Evolutionary conservation across 2,329 filamentous ascomycete species (phyloP).

Genomic region (Penicillium sp.): DNA sequence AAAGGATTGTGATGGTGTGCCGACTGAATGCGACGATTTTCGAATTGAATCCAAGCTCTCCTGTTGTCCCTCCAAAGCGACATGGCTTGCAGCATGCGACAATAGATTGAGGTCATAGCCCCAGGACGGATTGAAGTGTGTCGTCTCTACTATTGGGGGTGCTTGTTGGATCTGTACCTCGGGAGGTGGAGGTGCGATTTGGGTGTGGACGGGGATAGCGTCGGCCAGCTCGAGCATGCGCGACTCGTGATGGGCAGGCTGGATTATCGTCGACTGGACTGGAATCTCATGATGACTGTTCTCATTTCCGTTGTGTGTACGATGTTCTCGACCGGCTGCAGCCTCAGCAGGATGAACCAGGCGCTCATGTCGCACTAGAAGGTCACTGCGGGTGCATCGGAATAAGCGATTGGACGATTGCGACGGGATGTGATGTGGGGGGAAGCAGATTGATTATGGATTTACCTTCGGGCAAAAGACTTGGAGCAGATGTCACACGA

Average conservation of each 20-base stretch:
- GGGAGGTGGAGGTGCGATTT: slow-evolving; percentile 33
- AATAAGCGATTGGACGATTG: slow-evolving; percentile 24
- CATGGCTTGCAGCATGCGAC: slow-evolving; percentile 51
- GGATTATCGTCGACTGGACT: slow-evolving; percentile 38
- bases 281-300: slow-evolving; percentile 34
- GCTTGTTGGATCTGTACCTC: slow-evolving; percentile 42
- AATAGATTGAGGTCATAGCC: slow-evolving; percentile 52
- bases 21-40: slow-evolving; percentile 35
- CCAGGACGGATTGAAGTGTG: slow-evolving; percentile 52
- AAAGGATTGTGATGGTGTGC: slow-evolving; percentile 35
- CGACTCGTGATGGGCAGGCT: slow-evolving; percentile 41
- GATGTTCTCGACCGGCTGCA: slow-evolving; percentile 40
- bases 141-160: slow-evolving; percentile 42
- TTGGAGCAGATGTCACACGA: slow-evolving; percentile 52
- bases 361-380: slow-evolving; percentile 52
- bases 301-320: slow-evolving; percentile 28
- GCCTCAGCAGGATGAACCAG: slow-evolving; percentile 49
- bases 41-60: slow-evolving; percentile 40
- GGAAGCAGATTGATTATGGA: neutral
- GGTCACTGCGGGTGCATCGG: slow-evolving; percentile 38
- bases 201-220: slow-evolving; percentile 43
- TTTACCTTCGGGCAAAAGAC: slow-evolving; percentile 49
- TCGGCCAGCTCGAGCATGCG: slow-evolving; percentile 49
- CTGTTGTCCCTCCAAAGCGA: slow-evolving; percentile 49
- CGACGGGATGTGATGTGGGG: neutral